Percentiles rank a stretch among this genome's conserved stretches.
phyloP scores from a whole-genome alignment of 768 basidiomycete species.

The Hirschioporus abietinus region DNA sequence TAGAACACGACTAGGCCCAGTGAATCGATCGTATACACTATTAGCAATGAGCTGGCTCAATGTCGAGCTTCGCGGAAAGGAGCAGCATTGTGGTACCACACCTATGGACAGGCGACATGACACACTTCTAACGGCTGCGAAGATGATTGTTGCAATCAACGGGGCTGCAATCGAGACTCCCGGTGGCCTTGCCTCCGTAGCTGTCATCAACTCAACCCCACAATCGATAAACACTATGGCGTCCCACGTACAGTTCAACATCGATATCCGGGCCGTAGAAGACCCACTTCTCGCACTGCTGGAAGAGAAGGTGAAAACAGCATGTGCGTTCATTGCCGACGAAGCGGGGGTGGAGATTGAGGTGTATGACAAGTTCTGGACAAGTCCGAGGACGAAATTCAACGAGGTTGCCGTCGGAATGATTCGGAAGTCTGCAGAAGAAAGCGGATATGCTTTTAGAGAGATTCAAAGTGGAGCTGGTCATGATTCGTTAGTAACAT shows the following conservation, averaged over 20 bases:
- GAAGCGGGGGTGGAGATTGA: background rate
- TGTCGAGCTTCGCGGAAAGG: constrained; percentile 13
- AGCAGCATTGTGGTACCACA: constrained; percentile 15
- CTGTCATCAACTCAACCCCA: constrained; percentile 12
- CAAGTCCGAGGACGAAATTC: constrained; percentile 4
- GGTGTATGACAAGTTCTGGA: constrained; percentile 3
- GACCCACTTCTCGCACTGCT: background rate
- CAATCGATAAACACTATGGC: constrained; percentile 14
- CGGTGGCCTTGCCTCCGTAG: constrained; percentile 7
- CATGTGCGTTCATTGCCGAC: background rate
- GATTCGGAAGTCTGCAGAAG: constrained; percentile 5
- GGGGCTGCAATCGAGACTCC: constrained; percentile 11
- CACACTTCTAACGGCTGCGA: constrained; percentile 16
- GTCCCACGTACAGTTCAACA: constrained; percentile 12
- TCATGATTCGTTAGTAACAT: constrained; percentile 11
- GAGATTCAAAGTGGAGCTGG: constrained; percentile 14
- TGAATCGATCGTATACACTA: background rate
- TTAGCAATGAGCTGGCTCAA: constrained; percentile 15
- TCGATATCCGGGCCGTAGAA: constrained; percentile 1
- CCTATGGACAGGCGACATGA: constrained; percentile 15
- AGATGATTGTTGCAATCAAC: constrained; percentile 15
- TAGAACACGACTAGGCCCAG: background rate
- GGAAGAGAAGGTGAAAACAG: background rate
- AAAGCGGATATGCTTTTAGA: background rate
- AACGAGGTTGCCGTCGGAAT: constrained; percentile 9